Percentiles rank a stretch among this genome's conserved stretches.
These are phyloP conservation scores for Globisporangium cylindrosporum DNA, from an alignment of 352 stramenopile genomes.

Conservation along the genomic window DNA sequence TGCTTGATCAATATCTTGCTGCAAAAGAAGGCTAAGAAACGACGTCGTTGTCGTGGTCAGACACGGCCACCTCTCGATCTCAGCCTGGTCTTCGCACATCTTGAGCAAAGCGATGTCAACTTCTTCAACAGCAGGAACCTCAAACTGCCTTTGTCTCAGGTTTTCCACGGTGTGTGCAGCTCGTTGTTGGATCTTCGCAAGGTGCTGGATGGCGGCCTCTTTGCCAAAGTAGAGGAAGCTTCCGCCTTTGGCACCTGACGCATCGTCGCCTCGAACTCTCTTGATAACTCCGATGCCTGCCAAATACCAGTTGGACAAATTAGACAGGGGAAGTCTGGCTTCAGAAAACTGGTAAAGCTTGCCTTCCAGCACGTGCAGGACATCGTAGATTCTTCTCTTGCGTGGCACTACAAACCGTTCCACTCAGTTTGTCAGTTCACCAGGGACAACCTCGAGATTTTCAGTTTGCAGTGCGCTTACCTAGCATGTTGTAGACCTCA, in stretches of 20 bases:
- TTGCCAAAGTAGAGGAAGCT: constrained; percentile 64
- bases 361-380: constrained; percentile 80
- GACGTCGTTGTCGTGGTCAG: constrained; percentile 49
- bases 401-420: constrained; percentile 34
- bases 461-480: constrained; percentile 21
- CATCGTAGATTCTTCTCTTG: constrained; percentile 75
- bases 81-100: constrained; percentile 44
- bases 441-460: not conserved
- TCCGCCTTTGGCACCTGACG: constrained; percentile 29
- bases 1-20: constrained; percentile 27
- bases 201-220: constrained; percentile 32
- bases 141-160: constrained; percentile 3
- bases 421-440: not conserved
- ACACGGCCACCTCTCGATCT: constrained; percentile 46
- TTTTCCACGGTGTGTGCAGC: constrained; percentile 22
- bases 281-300: constrained; percentile 65
- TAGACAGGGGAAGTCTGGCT: not conserved
- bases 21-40: constrained; percentile 58
- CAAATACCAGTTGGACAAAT: not conserved
- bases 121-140: constrained; percentile 21
- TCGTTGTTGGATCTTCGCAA: constrained; percentile 32
- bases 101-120: constrained; percentile 44
- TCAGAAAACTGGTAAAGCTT: not conserved
- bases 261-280: constrained; percentile 36
- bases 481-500: constrained; percentile 68